phyloP scores from a whole-genome alignment of 495 filamentous ascomycete species.

The Corynascus novoguineensis region DNA sequence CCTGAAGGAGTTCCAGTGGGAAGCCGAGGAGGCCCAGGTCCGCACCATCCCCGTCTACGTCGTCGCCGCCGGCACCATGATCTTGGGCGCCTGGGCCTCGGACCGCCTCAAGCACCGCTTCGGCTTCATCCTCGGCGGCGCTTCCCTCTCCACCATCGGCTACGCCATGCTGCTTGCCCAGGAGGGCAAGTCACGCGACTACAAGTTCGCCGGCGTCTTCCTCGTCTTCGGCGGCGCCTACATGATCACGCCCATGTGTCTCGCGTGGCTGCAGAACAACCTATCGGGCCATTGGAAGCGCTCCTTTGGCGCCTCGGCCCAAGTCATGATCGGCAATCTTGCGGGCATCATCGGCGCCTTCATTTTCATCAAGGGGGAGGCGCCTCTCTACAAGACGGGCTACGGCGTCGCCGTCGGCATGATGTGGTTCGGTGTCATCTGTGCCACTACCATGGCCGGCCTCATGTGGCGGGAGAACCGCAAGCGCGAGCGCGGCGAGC shows the following conservation, averaged over 20 bases:
- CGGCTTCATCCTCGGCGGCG: slow-evolving; percentile 54
- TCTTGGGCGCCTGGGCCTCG: slow-evolving; percentile 54
- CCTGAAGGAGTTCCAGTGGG: slow-evolving; percentile 57
- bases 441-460: slow-evolving; percentile 38
- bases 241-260: slow-evolving; percentile 57
- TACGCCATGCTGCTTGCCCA: slow-evolving; percentile 40
- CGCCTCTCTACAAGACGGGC: slow-evolving; percentile 60
- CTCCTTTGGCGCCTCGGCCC: slow-evolving; percentile 46
- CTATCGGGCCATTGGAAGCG: slow-evolving; percentile 60
- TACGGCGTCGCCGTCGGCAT: slow-evolving; percentile 64
- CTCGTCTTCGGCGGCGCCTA: slow-evolving; percentile 63
- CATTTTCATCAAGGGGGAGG: slow-evolving; percentile 57
- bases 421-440: slow-evolving; percentile 43
- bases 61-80: slow-evolving; percentile 56
- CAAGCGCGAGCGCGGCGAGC: slow-evolving; percentile 46
- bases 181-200: slow-evolving; percentile 60
- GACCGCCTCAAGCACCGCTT: slow-evolving; percentile 52
- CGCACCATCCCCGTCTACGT: slow-evolving; percentile 64
- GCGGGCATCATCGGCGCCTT: slow-evolving; percentile 64
- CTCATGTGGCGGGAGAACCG: slow-evolving; percentile 59
- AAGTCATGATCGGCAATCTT: slow-evolving; percentile 63
- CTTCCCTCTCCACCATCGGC: slow-evolving; percentile 38
- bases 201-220: slow-evolving; percentile 60
- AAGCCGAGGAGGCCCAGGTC: slow-evolving; percentile 48
- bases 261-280: slow-evolving; percentile 51